Evolutionary conservation across 1,284 basidiomycete species (phyloP), one percentile per base, ranked within the genome.

Genomic region (Moesziomyces antarcticus): DNA sequence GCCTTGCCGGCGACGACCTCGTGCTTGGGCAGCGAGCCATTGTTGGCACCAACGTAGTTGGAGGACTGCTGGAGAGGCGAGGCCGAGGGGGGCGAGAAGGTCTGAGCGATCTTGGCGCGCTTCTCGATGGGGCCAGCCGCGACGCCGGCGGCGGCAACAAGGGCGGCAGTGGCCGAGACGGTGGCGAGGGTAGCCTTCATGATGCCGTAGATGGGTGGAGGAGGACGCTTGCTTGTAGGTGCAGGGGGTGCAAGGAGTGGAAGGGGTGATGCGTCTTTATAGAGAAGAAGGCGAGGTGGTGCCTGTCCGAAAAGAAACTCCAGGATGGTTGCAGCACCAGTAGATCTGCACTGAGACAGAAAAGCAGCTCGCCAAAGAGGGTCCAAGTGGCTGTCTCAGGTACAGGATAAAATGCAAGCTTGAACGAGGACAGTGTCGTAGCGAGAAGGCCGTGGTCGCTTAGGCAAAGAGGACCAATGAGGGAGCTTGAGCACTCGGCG

Each of bases 111-210:
- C 25, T 21, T 42, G 25, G 63, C 59, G 50, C 72, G 75, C 73
- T 72, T 71, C 50, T 54, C 49, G 40, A 69, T 63, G 24, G 79
- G 78, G 1, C 61, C 54, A 27, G 56, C 68, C 20, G 56, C 43
- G 18, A 50, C 52, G 43, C 55, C 22, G 16, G 47, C 54, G 21
- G 50, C 46, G 25, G 50, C 49, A 27, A 37, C 93, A 91, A 85
- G 88, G 89, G 80, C 91, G 89, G 48, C 92, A 33, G 30, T 33
- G 92, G 40, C 86, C 93, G 63, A 89, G 88, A 67, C 87, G 91
- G 66, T 94, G 97, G 86, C 94, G 94, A 93, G 92, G 96, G 92
- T 92, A 21, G 58, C 37, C 56, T 63, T 64, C 61, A 61, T 71
- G 6, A 5, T 59, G 30, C 37, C 24, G 30, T 5, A 22, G 25